Percentiles rank a stretch among this genome's conserved stretches.
Conservation (phyloP, 2,329 filamentous ascomycete genomes). For the Acephala macrosclerotiorum region DNA sequence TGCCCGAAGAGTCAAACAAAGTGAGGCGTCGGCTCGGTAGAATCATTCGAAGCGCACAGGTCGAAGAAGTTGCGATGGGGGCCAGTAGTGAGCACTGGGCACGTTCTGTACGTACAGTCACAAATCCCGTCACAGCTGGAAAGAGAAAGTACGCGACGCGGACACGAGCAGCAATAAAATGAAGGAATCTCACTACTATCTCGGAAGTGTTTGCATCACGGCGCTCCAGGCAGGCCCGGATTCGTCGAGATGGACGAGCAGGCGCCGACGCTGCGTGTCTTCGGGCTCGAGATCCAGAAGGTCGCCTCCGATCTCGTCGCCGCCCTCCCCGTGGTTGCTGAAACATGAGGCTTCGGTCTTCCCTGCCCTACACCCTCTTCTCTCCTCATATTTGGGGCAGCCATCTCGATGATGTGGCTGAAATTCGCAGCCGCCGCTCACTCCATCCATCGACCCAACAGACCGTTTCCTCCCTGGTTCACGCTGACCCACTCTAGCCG, state of each 20-base stretch:
- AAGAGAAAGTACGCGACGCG: not conserved
- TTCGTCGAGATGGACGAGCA: slow-evolving; percentile 5
- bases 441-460: slow-evolving; percentile 25
- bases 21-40: slow-evolving; percentile 24
- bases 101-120: not conserved
- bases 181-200: slow-evolving; percentile 1
- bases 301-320: not conserved
- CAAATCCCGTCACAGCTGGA: not conserved
- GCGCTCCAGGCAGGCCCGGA: not conserved
- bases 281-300: not conserved
- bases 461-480: slow-evolving; percentile 27
- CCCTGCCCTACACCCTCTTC: slow-evolving; percentile 4
- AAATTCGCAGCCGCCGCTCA: not conserved
- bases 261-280: not conserved
- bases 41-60: not conserved
- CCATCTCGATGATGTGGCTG: not conserved
- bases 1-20: slow-evolving; percentile 20
- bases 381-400: not conserved
- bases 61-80: not conserved
- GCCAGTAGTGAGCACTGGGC: no score
- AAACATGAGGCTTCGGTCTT: slow-evolving; percentile 15
- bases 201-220: slow-evolving; percentile 7
- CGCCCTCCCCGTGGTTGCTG: slow-evolving; percentile 8
- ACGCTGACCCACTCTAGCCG: not conserved
- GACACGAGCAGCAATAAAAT: slow-evolving; percentile 5